Percentiles rank a stretch among this genome's conserved stretches.
phyloP scores from a whole-genome alignment of 768 basidiomycete genomes.

The Russula ochroleuca region DNA sequence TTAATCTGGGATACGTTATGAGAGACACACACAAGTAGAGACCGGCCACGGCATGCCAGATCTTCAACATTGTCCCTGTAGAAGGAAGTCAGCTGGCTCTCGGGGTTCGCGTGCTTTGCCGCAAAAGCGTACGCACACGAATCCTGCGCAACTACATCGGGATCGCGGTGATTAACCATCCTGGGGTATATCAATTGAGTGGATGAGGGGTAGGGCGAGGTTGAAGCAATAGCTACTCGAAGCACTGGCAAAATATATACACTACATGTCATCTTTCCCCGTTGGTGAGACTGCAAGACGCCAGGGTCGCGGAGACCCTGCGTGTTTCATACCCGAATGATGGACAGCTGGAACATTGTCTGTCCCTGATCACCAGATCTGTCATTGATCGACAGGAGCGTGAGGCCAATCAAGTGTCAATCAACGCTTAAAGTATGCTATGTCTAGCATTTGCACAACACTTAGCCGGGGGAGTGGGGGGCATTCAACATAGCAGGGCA shows the following conservation, averaged over 20 bases:
- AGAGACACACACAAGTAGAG: slow-evolving; percentile 7
- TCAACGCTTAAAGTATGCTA: neutral
- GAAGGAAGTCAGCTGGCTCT: neutral
- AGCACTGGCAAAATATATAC: neutral
- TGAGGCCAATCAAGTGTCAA: neutral
- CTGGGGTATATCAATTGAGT: neutral
- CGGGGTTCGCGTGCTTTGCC: neutral
- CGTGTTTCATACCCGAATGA: no score
- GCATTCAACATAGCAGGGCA: no score
- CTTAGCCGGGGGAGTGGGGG: no score
- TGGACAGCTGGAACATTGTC: no score
- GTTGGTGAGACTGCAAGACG: neutral
- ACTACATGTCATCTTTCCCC: neutral
- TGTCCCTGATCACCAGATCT: no score
- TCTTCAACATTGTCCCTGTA: neutral
- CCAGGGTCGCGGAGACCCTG: neutral
- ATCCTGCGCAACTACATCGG: neutral
- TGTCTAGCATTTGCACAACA: neutral
- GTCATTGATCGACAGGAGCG: neutral
- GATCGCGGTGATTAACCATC: slow-evolving; percentile 2
- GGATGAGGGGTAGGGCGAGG: neutral
- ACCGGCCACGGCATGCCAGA: neutral
- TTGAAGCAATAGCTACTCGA: neutral
- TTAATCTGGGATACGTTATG: neutral
- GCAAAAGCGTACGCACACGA: neutral